These are phyloP conservation scores for Coemansia sp. DNA, from an alignment of 192 early-diverging fungal species.

Conservation along the genomic window DNA sequence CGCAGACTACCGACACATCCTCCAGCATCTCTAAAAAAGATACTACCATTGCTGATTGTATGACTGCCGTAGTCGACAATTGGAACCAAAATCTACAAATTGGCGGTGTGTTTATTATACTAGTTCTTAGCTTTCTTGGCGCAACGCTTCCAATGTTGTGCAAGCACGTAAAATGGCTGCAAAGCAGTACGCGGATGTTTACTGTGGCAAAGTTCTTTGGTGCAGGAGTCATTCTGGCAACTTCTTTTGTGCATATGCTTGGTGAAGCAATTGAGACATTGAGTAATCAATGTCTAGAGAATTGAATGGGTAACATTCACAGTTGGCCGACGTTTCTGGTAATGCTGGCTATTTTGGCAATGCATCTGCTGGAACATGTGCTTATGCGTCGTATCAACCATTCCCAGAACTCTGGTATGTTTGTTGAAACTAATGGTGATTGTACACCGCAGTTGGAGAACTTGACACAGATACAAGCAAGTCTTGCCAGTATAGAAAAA, in stretches of 20 bases:
- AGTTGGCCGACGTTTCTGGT: constrained; percentile 60
- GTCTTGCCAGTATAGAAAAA: not conserved
- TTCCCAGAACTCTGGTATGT: not conserved
- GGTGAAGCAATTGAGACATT: constrained; percentile 59
- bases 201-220: constrained; percentile 60
- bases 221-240: constrained; percentile 72
- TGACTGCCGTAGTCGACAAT: constrained; percentile 34
- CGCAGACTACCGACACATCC: not conserved
- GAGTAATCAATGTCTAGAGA: constrained; percentile 59
- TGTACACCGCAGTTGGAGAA: not conserved
- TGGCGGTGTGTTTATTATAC: constrained; percentile 58
- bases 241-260: constrained; percentile 77
- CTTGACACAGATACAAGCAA: not conserved
- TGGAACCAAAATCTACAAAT: constrained; percentile 57
- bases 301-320: constrained; percentile 52
- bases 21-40: not conserved
- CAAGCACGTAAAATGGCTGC: constrained; percentile 29
- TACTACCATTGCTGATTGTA: constrained; percentile 16
- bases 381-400: constrained; percentile 16
- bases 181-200: constrained; percentile 32
- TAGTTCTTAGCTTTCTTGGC: constrained; percentile 56
- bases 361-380: constrained; percentile 69
- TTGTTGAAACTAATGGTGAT: constrained; percentile 3
- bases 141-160: constrained; percentile 56
- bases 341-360: constrained; percentile 63